Base-by-base conservation (phyloP, 768 basidiomycete species). In the Naganishia vaughanmartiniae region DNA sequence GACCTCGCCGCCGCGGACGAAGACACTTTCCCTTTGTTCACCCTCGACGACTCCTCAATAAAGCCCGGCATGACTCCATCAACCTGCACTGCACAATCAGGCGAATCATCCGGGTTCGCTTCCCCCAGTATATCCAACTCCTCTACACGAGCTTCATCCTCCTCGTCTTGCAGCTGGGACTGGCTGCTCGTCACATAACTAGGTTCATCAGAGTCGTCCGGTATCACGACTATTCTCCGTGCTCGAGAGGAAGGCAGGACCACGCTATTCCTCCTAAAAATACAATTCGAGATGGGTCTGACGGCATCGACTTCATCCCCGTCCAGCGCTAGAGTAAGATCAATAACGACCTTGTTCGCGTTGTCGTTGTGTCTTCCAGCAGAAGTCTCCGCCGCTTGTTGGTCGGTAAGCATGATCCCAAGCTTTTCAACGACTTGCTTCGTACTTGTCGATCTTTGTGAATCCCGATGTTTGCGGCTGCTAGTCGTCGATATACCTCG, bases 151-250 rank as follows among this genome's bases (percentile, higher is more conserved):
- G 60, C 60, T 30, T 63, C 60, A 45, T 63, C 60, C 28, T 63
- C 60, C 60, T 63, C 60, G 60, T 63, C 60, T 42, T 45, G 60
- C 39, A 28, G 60, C 39, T 63, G 60, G 4, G 39, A 63, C 1
- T 45, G 17, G 28, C 39, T 26, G 39, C 36, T 63, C 33, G 11
- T n/a, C n/a, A 26, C 21, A 24, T 51, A 15, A 42, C 7, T 15
- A 26, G 48, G 48, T 51, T n/a, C 48, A 15, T 24, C 48, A 12
- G 24, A 4, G 7, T 24, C 48, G 4, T 51, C 21, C 2, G 24
- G 21, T 14, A 12, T 7, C 21, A 6, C 14, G 6, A 26, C 14
- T 51, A 6, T 51, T 51, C 48, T 21, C 24, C 48, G 48, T 51
- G 48, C 48, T 51, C 48, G 48, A 51, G 2, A n/a, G 12, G 48